Conservation (phyloP, 2,329 filamentous ascomycete genomes). For the Penicillium sp. region DNA sequence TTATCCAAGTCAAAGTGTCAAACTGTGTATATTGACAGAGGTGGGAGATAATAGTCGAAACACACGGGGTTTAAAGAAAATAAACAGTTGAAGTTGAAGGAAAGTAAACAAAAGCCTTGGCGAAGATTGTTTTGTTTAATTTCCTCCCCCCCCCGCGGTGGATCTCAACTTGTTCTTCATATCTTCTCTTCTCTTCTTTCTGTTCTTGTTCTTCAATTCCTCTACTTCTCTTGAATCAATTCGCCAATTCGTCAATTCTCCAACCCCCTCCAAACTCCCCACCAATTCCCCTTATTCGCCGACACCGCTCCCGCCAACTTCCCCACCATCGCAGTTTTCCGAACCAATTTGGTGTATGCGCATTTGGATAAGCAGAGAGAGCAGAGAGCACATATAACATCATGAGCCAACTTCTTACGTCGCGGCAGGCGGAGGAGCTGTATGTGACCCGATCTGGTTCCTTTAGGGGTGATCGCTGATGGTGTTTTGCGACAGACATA, state of each 20-base stretch:
- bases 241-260: neutral
- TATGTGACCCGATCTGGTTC: constrained; percentile 50
- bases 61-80: constrained; percentile 6
- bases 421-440: constrained; percentile 85
- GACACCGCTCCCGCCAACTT: constrained; percentile 6
- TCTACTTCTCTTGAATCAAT: constrained; percentile 2
- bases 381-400: constrained; percentile 24
- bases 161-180: constrained; percentile 16
- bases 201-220: neutral
- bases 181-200: neutral
- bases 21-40: neutral
- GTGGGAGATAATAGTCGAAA: neutral
- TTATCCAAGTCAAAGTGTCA: neutral
- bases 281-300: neutral
- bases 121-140: constrained; percentile 26
- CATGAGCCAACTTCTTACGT: constrained; percentile 75
- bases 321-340: constrained; percentile 5
- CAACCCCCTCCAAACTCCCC: neutral
- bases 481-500: constrained; percentile 63
- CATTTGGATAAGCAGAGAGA: constrained; percentile 16
- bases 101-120: constrained; percentile 31
- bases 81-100: constrained; percentile 23
- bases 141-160: constrained; percentile 25
- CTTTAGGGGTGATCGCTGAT: constrained; percentile 12
- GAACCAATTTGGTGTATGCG: constrained; percentile 19